These are phyloP conservation scores for Arabidopsis hybrid DNA, from an alignment of 441 rosid genomes.

Conservation along the genomic window DNA sequence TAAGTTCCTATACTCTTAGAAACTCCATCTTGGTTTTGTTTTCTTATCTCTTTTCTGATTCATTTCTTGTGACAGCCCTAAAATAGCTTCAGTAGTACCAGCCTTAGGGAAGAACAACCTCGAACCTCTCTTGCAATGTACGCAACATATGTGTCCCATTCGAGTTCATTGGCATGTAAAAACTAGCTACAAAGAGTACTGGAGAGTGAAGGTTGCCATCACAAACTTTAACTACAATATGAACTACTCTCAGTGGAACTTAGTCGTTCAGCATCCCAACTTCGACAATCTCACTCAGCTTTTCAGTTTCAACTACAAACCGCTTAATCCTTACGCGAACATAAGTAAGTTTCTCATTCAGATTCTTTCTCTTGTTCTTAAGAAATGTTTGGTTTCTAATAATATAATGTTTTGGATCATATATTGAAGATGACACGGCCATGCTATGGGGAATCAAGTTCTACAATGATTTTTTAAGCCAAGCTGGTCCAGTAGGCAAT, in stretches of 20 bases:
- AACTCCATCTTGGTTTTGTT: slow-evolving; percentile 21
- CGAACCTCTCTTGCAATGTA: slow-evolving; percentile 71
- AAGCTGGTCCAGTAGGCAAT: slow-evolving; percentile 63
- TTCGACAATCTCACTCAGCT: slow-evolving; percentile 75
- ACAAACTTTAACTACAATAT: slow-evolving; percentile 83
- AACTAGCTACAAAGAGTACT: slow-evolving; percentile 77
- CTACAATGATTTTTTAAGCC: slow-evolving; percentile 49
- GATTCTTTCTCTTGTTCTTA: slow-evolving; percentile 13
- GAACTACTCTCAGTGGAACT: slow-evolving; percentile 86
- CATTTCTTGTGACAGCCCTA: slow-evolving; percentile 54
- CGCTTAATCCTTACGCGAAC: slow-evolving; percentile 61
- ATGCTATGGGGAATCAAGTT: slow-evolving; percentile 69
- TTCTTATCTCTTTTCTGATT: slow-evolving; percentile 25
- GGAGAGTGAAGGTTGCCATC: slow-evolving; percentile 84
- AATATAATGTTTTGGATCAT: background rate
- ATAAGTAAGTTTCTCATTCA: slow-evolving; percentile 60
- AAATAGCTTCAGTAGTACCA: slow-evolving; percentile 68
- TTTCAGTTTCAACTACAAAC: slow-evolving; percentile 73
- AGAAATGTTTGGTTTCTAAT: background rate
- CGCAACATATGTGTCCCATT: slow-evolving; percentile 87
- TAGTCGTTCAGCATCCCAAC: slow-evolving; percentile 90
- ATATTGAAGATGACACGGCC: slow-evolving; percentile 62
- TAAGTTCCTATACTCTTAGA: slow-evolving; percentile 50
- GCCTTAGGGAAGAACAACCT: slow-evolving; percentile 47
- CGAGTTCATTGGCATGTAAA: slow-evolving; percentile 93